These are phyloP conservation scores for Mortierella claussenii DNA, from an alignment of 192 early-diverging fungal genomes.

Conservation along the genomic window DNA sequence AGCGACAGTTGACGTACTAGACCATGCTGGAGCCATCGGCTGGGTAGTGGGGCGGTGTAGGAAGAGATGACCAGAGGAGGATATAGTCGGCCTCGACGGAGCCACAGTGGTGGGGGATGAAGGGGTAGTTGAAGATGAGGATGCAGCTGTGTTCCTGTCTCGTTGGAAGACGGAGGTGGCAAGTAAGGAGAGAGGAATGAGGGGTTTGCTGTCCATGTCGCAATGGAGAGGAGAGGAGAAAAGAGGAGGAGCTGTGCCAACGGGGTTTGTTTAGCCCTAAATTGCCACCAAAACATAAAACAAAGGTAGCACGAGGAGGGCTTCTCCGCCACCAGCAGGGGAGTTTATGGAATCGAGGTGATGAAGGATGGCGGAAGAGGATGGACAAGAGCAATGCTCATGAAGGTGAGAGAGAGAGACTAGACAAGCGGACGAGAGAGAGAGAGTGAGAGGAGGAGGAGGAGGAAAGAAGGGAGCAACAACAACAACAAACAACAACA, in stretches of 20 bases:
- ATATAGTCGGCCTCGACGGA: too few relatives aligned
- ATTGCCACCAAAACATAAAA: background rate
- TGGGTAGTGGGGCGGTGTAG: too few relatives aligned
- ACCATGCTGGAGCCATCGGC: too few relatives aligned
- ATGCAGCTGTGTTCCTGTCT: background rate
- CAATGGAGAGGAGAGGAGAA: constrained; percentile 9
- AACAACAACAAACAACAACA: too few relatives aligned
- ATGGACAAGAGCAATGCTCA: too few relatives aligned
- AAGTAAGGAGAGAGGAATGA: constrained; percentile 26
- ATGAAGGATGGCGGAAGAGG: too few relatives aligned
- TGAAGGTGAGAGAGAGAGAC: too few relatives aligned
- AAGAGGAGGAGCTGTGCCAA: constrained; percentile 7
- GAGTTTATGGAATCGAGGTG: background rate
- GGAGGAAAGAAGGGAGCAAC: background rate
- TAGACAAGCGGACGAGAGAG: too few relatives aligned
- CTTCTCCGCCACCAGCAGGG: background rate
- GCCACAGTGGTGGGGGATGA: too few relatives aligned
- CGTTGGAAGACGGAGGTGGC: constrained; percentile 33
- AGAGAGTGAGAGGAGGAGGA: background rate
- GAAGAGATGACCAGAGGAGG: too few relatives aligned
- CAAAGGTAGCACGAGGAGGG: background rate
- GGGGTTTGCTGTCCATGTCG: background rate
- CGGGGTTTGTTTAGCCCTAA: background rate
- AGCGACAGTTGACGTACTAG: background rate
- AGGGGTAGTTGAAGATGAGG: too few relatives aligned